Conservation (phyloP, 2,329 filamentous ascomycete species). For the Gyromitra esculenta region DNA sequence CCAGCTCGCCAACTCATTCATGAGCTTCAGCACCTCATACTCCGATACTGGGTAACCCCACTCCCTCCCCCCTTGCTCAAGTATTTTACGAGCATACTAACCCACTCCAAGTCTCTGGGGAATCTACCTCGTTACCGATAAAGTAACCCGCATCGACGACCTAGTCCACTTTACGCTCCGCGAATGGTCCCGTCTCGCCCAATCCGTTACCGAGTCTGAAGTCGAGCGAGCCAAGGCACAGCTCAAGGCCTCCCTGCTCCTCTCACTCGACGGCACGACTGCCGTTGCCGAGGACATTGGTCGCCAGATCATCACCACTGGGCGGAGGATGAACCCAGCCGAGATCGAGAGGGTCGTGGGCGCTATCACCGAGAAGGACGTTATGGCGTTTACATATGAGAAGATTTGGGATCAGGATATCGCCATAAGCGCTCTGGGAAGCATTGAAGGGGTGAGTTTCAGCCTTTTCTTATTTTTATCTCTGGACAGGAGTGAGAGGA, state of each 20-base stretch:
- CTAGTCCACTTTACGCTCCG: constrained; percentile 97
- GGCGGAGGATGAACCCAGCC: constrained; percentile 85
- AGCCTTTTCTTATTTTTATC: constrained; percentile 59
- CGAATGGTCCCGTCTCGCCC: constrained; percentile 95
- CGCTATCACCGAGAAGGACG: constrained; percentile 90
- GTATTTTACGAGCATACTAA: constrained; percentile 33
- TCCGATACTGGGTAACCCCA: constrained; percentile 90
- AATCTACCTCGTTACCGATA: constrained; percentile 96
- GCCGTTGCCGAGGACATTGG: constrained; percentile 98
- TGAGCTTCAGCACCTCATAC: constrained; percentile 99
- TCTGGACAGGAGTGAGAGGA: constrained; percentile 57
- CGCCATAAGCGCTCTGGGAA: constrained; percentile 90
- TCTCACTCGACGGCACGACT: constrained; percentile 96
- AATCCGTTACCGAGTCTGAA: constrained; percentile 87
- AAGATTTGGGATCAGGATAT: constrained; percentile 98
- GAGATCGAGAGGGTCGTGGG: constrained; percentile 95
- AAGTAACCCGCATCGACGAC: constrained; percentile 87
- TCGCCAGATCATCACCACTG: constrained; percentile 97
- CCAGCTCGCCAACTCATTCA: constrained; percentile 98
- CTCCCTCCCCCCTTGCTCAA: neutral
- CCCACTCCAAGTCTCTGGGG: constrained; percentile 79
- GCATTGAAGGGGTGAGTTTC: constrained; percentile 75
- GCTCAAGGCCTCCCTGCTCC: constrained; percentile 96
- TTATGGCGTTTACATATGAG: constrained; percentile 94
- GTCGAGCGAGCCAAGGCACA: constrained; percentile 98